Percentiles rank a stretch among this genome's conserved stretches.
Evolutionary conservation across 352 stramenopile genomes (phyloP).

Genomic region (Globisporangium cystogenes): DNA sequence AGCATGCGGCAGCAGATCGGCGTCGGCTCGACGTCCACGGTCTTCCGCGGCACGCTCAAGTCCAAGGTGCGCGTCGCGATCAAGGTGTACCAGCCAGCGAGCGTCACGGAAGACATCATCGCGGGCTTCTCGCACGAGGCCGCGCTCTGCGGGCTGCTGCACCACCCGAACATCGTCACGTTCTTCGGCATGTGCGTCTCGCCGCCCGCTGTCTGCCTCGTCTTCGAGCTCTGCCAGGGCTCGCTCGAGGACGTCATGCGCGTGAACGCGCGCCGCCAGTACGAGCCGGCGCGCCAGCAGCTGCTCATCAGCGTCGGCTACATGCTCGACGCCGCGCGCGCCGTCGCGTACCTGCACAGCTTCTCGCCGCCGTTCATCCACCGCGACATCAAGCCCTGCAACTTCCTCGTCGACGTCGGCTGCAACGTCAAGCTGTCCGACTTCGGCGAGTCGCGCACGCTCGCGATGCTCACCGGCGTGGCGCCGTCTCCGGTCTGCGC

Average conservation of each 20-base stretch:
- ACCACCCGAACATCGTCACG: conserved; percentile 56
- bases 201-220: conserved; percentile 57
- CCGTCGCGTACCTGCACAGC: conserved; percentile 59
- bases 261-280: conserved; percentile 11
- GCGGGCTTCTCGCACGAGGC: conserved; percentile 59
- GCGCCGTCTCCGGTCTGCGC: too few species aligned
- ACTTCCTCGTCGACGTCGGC: conserved; percentile 52
- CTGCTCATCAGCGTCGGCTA: conserved; percentile 43
- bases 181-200: conserved; percentile 65
- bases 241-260: conserved; percentile 40
- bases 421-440: conserved; percentile 62
- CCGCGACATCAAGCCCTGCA: conserved; percentile 58
- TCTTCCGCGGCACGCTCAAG: conserved; percentile 36
- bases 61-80: conserved; percentile 31
- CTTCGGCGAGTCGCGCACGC: conserved; percentile 61
- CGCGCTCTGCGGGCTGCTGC: conserved; percentile 36
- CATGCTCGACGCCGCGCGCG: conserved; percentile 57
- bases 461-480: too few species aligned
- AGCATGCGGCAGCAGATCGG: conserved; percentile 45
- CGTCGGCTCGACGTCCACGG: conserved; percentile 30
- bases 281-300: conserved; percentile 21
- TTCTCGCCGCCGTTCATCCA: conserved; percentile 59
- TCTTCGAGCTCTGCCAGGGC: conserved; percentile 50
- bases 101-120: conserved; percentile 47
- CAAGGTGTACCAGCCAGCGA: conserved; percentile 56